Conservation (phyloP, 2,329 filamentous ascomycete genomes). For the Ophiocordyceps robertsii region DNA sequence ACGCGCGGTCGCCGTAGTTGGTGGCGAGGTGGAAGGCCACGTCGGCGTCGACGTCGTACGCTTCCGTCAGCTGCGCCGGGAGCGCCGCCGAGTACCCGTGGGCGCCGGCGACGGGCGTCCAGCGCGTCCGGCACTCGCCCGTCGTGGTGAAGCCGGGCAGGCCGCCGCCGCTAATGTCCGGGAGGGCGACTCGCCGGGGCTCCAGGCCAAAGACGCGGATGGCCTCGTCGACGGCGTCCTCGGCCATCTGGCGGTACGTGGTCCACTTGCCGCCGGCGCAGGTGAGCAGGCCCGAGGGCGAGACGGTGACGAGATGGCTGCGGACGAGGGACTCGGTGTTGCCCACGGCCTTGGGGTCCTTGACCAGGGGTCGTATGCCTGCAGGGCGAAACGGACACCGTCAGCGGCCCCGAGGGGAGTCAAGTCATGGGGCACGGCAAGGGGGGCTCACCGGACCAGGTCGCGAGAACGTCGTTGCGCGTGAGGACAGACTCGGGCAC, state of each 20-base stretch:
- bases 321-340: constrained; percentile 66
- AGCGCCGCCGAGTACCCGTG: constrained; percentile 46
- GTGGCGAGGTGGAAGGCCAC: constrained; percentile 27
- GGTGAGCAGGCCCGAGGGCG: constrained; percentile 61
- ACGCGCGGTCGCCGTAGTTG: constrained; percentile 45
- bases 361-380: constrained; percentile 64
- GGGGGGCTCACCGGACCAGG: constrained; percentile 54
- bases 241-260: constrained; percentile 79
- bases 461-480: constrained; percentile 62
- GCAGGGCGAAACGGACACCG: background rate
- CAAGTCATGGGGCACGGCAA: background rate
- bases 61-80: constrained; percentile 22
- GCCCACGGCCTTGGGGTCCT: constrained; percentile 68
- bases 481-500: constrained; percentile 63
- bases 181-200: constrained; percentile 36
- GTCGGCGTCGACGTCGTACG: constrained; percentile 18
- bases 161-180: constrained; percentile 54
- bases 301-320: constrained; percentile 67
- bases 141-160: constrained; percentile 35
- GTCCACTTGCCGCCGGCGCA: constrained; percentile 82
- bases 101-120: constrained; percentile 59
- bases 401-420: background rate
- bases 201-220: constrained; percentile 51
- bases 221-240: constrained; percentile 72
- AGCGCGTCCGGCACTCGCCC: constrained; percentile 62